Evolutionary conservation across 2,329 filamentous ascomycete species (phyloP).

Genomic region (Fusarium tuaranense): DNA sequence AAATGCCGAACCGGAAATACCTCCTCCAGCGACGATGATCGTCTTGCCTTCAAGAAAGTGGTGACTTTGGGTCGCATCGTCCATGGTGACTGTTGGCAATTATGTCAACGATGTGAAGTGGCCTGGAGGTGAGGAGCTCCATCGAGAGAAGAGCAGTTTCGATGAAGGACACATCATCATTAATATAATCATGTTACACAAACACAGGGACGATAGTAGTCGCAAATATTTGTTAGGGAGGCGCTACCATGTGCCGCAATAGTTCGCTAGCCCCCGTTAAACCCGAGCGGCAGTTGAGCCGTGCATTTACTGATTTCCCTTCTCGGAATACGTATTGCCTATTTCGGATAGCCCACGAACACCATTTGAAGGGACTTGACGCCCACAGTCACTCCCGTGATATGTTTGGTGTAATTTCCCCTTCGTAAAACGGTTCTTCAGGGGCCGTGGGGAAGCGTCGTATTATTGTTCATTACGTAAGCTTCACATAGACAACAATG

Average conservation of each 20-base stretch:
- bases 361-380: background rate
- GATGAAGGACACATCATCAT: background rate
- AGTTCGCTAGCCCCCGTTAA: background rate
- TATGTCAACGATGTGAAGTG: background rate
- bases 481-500: background rate
- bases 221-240: background rate
- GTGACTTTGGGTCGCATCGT: constrained; percentile 10
- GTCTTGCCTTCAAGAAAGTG: constrained; percentile 54
- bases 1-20: constrained; percentile 58
- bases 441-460: background rate
- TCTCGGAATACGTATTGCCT: constrained; percentile 41
- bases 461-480: background rate
- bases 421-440: background rate
- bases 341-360: constrained; percentile 15
- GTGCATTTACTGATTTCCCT: constrained; percentile 43
- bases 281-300: constrained; percentile 3
- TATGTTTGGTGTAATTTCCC: background rate
- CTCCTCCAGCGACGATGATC: constrained; percentile 57
- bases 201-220: background rate
- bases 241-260: background rate
- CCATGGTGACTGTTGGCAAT: constrained; percentile 16
- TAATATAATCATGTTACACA: background rate
- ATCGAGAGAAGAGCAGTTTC: background rate
- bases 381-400: background rate
- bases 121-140: background rate